Base-by-base conservation (phyloP, 163 green algal genomes). In the Prototheca cutis region DNA sequence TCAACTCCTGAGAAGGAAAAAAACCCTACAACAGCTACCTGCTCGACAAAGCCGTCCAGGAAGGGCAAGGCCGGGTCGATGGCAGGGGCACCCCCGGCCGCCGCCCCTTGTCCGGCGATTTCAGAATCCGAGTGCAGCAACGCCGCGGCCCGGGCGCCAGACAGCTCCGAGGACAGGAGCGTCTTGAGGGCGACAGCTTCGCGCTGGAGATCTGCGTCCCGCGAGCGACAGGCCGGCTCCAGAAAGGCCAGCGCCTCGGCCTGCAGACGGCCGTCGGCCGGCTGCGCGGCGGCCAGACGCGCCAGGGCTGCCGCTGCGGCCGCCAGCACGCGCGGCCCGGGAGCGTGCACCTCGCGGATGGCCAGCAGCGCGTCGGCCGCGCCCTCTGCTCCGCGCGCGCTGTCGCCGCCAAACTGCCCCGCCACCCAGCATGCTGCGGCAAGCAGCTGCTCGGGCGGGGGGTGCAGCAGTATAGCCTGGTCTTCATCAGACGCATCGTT, bases 321-420 rank as follows among this genome's bases (percentile, higher is more conserved):
- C 25, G 55, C 73, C 45, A 63, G 62, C 71, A 82, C 61, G 48
- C 61, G 40, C 30, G 75, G 54, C 40, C 57, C 32, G 27, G 55
- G 39, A 0, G 57, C 31, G 30, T 78, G 63, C 6, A 56, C 49
- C 39, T 70, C 65, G 0, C 58, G 53, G 5, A 78, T 56, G 24
- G 69, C 63, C 25, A 48, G 65, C 48, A 86, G 66, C 34, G 59
- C 51, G 58, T 78, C 69, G 55, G 75, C 63, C 4, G 82, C 70
- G 28, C 55, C 60, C 6, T 58, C 52, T 1, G 34, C 15, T 27
- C 63, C 36, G 4, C 48, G 47, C 15, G 48, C 33, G 28, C 70
- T 62, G 8, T 81, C 51, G n/a, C 65, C 63, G 17, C 90, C 88
- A 62, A 94, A 97, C 75, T 96, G 87, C 27, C 90, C 90, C 59